Evolutionary conservation across 2,329 filamentous ascomycete species (phyloP).

Genomic region (Talaromyces sp.): DNA sequence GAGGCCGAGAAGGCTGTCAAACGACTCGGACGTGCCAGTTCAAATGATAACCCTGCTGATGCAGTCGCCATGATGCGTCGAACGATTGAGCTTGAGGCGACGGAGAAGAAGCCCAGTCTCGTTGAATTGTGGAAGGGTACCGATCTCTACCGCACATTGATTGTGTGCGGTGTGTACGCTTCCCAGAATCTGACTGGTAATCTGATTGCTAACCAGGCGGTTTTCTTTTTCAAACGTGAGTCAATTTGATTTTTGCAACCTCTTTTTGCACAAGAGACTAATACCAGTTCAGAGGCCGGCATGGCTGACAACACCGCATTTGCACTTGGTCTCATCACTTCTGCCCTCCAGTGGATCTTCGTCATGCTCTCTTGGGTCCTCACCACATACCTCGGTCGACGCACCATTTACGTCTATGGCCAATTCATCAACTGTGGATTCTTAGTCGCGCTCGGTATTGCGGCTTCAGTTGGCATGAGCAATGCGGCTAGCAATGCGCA

Average conservation of each 20-base stretch:
- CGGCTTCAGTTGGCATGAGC: conserved; percentile 48
- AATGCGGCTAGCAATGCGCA: conserved; percentile 51
- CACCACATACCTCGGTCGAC: conserved; percentile 61
- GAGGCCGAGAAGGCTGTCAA: conserved; percentile 46
- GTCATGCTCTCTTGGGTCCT: conserved; percentile 67
- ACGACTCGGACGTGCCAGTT: conserved; percentile 48
- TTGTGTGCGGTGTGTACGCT: conserved; percentile 57
- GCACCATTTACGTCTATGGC: conserved; percentile 63
- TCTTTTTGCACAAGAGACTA: conserved; percentile 23
- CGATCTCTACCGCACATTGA: conserved; percentile 53
- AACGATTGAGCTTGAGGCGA: conserved; percentile 54
- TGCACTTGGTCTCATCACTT: conserved; percentile 62
- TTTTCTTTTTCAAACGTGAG: conserved; percentile 55
- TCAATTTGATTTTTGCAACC: conserved; percentile 19
- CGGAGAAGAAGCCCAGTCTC: conserved; percentile 46
- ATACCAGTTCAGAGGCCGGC: conserved; percentile 55
- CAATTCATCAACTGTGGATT: conserved; percentile 53
- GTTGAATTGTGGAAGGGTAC: conserved; percentile 55
- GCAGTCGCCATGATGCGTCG: conserved; percentile 59
- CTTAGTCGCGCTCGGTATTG: conserved; percentile 58
- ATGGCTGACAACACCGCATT: conserved; percentile 55
- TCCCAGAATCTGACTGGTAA: conserved; percentile 61
- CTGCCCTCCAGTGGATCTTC: conserved; percentile 58
- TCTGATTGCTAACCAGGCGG: conserved; percentile 60
- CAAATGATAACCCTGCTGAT: conserved; percentile 40